A percentile compares a stretch with the other conserved stretches of the same genome.
phyloP scores from a whole-genome alignment of 371 early-diverging fungal species.

The Lichtheimia corymbifera region DNA sequence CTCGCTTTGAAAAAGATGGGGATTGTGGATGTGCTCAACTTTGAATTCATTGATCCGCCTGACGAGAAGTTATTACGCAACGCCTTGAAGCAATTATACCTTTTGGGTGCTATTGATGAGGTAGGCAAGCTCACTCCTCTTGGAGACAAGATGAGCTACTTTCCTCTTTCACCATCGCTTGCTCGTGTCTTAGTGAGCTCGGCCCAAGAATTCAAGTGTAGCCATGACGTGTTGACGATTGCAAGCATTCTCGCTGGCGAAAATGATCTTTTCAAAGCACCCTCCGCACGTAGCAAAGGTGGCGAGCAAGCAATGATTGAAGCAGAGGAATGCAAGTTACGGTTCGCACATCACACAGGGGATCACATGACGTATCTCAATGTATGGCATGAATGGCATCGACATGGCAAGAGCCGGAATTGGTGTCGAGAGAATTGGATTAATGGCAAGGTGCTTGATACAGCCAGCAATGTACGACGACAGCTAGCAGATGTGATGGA shows the following conservation, averaged over 20 bases:
- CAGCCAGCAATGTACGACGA: conserved; percentile 86
- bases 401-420: conserved; percentile 52
- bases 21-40: conserved; percentile 89
- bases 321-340: conserved; percentile 79
- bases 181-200: conserved; percentile 86
- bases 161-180: conserved; percentile 94
- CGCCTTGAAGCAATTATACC: conserved; percentile 89
- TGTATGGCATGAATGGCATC: conserved; percentile 87
- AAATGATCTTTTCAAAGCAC: conserved; percentile 80
- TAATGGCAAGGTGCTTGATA: conserved; percentile 80
- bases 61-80: conserved; percentile 79
- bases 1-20: conserved; percentile 89
- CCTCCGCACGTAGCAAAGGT: conserved; percentile 30
- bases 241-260: conserved; percentile 85
- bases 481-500: conserved; percentile 90
- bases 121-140: conserved; percentile 88
- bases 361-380: conserved; percentile 91
- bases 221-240: conserved; percentile 49
- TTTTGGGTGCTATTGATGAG: conserved; percentile 94
- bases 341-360: conserved; percentile 71
- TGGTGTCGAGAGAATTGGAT: conserved; percentile 95
- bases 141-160: conserved; percentile 93
- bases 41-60: conserved; percentile 97
- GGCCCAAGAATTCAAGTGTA: conserved; percentile 40
- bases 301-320: conserved; percentile 68